These are phyloP conservation scores for Tulasnella sp. DNA, from an alignment of 768 basidiomycete genomes.

Conservation along the genomic window DNA sequence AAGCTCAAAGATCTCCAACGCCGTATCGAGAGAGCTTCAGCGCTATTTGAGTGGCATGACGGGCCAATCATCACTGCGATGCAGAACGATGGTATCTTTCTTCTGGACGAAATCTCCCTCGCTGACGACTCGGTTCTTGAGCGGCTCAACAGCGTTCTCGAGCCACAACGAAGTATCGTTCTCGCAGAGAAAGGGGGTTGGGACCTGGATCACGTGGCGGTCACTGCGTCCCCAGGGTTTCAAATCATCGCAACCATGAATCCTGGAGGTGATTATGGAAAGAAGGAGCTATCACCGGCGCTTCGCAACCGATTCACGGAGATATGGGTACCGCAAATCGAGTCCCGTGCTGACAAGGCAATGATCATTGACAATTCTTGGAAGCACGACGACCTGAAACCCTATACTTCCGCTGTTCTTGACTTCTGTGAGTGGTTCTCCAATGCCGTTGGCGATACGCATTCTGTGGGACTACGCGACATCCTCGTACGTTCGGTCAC, in stretches of 20 bases:
- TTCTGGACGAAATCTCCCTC: constrained; percentile 93
- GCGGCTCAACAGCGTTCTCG: constrained; percentile 93
- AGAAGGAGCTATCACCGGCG: constrained; percentile 96
- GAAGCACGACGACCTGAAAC: constrained; percentile 42
- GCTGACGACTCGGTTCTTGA: constrained; percentile 98
- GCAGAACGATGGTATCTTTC: constrained; percentile 70
- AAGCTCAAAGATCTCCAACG: constrained; percentile 36
- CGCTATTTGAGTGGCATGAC: constrained; percentile 94
- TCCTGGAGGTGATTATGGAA: constrained; percentile 97
- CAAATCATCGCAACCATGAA: constrained; percentile 98
- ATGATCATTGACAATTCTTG: constrained; percentile 68
- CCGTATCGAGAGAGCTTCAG: constrained; percentile 42
- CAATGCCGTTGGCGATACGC: constrained; percentile 44
- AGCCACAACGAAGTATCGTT: constrained; percentile 76
- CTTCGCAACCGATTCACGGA: constrained; percentile 96
- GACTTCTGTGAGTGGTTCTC: constrained; percentile 79
- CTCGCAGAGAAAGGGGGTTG: constrained; percentile 86
- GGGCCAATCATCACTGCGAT: constrained; percentile 94
- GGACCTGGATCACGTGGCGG: constrained; percentile 51
- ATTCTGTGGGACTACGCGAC: constrained; percentile 72
- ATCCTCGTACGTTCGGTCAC: constrained; percentile 50
- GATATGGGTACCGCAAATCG: constrained; percentile 91
- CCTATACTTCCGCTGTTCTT: constrained; percentile 52
- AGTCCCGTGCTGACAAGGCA: constrained; percentile 58
- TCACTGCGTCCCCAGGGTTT: constrained; percentile 60